These are phyloP conservation scores for Ophiostoma australiae DNA, from an alignment of 2,329 filamentous ascomycete genomes.

Conservation along the genomic window DNA sequence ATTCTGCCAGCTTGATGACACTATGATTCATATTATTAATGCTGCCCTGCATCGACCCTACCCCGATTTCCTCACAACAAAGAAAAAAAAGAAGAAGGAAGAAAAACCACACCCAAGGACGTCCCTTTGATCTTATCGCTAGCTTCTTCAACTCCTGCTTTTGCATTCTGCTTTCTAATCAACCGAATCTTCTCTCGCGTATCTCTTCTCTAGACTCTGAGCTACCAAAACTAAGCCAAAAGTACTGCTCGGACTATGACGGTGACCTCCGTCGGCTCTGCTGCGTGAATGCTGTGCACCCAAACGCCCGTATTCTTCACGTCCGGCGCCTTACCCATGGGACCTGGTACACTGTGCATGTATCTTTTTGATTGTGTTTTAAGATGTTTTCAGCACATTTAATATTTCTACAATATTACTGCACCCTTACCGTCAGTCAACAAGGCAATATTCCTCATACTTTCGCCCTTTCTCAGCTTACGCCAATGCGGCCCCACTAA, in stretches of 20 bases:
- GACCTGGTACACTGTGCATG: background rate
- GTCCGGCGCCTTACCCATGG: background rate
- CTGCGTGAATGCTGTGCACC: background rate
- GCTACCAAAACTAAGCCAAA: background rate
- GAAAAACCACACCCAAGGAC: background rate
- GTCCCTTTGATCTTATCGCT: background rate
- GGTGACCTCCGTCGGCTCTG: background rate
- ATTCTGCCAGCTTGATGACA: background rate
- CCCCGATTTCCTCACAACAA: background rate
- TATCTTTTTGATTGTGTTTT: background rate
- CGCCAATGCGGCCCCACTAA: background rate
- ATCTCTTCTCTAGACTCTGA: background rate
- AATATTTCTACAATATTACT: background rate
- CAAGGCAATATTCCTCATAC: background rate
- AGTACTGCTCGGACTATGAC: background rate
- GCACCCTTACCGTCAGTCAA: background rate
- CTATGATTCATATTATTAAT: constrained; percentile 6
- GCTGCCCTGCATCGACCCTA: background rate
- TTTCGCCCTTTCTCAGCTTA: background rate
- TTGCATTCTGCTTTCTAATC: background rate
- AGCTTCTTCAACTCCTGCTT: background rate
- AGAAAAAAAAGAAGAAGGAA: background rate
- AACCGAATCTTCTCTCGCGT: background rate
- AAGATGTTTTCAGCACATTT: background rate
- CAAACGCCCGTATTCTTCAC: background rate